These are phyloP conservation scores for Nakataea oryzae DNA, from an alignment of 2,329 filamentous ascomycete species.

Conservation along the genomic window DNA sequence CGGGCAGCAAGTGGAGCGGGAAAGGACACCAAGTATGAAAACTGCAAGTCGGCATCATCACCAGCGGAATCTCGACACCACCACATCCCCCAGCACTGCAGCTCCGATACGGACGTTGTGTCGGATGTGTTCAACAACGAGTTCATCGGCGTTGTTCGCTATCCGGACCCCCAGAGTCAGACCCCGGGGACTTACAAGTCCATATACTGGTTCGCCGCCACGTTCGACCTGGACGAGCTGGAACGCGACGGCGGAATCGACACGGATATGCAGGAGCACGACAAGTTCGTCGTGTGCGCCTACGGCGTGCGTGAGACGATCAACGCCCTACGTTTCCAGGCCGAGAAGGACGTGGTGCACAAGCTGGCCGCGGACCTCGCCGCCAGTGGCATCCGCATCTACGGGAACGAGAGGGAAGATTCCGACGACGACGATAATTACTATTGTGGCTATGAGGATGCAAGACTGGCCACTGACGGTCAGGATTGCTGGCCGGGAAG, in stretches of 20 bases:
- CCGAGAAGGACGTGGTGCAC: slow-evolving; percentile 13
- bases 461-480: no score
- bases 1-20: no score
- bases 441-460: background rate
- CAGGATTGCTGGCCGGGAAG: no score
- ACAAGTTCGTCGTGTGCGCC: slow-evolving; percentile 17
- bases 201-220: slow-evolving; percentile 28
- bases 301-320: slow-evolving; percentile 14
- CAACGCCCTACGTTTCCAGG: slow-evolving; percentile 15
- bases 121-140: slow-evolving; percentile 21
- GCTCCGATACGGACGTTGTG: slow-evolving; percentile 15
- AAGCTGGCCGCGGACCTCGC: slow-evolving; percentile 6
- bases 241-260: slow-evolving; percentile 8
- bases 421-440: background rate
- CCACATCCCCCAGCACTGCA: slow-evolving; percentile 1
- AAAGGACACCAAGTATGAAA: no score
- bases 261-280: slow-evolving; percentile 16
- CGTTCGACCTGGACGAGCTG: slow-evolving; percentile 15
- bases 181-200: slow-evolving; percentile 23
- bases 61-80: background rate
- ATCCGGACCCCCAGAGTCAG: slow-evolving; percentile 21
- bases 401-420: no score
- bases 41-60: no score
- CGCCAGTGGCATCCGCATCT: background rate
- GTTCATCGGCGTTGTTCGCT: slow-evolving; percentile 22